Evolutionary conservation across 805 yeast species (phyloP).

Genomic region (Myxozyma neglecta): DNA sequence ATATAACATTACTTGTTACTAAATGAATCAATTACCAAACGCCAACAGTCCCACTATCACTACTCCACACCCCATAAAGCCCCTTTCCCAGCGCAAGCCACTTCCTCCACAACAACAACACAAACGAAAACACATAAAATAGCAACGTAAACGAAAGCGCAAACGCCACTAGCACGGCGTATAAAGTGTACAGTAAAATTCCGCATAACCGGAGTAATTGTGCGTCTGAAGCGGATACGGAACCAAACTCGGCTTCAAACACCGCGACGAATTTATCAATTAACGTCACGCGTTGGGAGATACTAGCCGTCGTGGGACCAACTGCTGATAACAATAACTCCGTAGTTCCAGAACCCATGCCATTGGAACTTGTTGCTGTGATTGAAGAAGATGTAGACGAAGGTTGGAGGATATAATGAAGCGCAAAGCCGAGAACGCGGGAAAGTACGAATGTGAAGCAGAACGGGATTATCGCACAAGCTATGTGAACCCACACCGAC

Average conservation of each 20-base stretch:
- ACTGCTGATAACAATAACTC: background rate
- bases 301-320: too few species aligned
- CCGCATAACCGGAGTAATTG: constrained; percentile 23
- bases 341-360: background rate
- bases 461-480: constrained; percentile 19
- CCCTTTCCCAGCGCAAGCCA: constrained; percentile 28
- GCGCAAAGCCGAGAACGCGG: constrained; percentile 21
- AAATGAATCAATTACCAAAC: constrained; percentile 13
- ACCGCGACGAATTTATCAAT: constrained; percentile 26
- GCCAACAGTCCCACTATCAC: constrained; percentile 15
- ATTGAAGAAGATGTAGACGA: background rate
- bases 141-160: constrained; percentile 26
- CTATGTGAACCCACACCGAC: constrained; percentile 18
- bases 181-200: constrained; percentile 22
- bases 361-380: background rate
- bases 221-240: constrained; percentile 13
- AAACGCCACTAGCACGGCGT: constrained; percentile 25
- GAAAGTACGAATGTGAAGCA: constrained; percentile 11
- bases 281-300: background rate
- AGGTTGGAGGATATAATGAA: constrained; percentile 16
- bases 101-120: constrained; percentile 25
- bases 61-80: constrained; percentile 22
- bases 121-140: constrained; percentile 22
- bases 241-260: constrained; percentile 21
- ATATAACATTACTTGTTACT: background rate